Conservation (phyloP, 257 asterid genomes). For the Solanum pennellii region DNA sequence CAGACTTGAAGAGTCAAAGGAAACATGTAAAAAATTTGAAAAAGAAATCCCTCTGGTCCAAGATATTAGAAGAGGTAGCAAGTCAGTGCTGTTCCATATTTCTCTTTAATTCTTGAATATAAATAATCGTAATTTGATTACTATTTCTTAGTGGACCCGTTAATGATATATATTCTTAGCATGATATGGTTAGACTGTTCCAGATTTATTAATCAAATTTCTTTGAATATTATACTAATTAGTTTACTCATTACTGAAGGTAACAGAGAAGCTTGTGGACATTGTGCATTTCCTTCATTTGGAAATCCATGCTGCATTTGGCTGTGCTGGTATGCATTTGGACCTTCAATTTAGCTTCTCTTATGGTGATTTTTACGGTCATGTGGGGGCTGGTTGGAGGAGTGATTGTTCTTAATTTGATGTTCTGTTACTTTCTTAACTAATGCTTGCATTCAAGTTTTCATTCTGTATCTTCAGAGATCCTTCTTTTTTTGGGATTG, state of each 20-base stretch:
- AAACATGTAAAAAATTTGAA: conserved; percentile 73
- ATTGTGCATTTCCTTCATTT: conserved; percentile 72
- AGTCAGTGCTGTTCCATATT: not conserved
- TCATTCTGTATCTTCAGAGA: not conserved
- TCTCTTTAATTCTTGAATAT: not conserved
- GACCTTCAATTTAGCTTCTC: not conserved
- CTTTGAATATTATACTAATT: not conserved
- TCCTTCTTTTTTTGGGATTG: not conserved
- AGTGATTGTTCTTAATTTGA: not conserved
- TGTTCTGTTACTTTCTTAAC: not conserved
- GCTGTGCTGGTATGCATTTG: conserved; percentile 47
- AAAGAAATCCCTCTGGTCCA: conserved; percentile 89
- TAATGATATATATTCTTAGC: not conserved
- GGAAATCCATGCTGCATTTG: conserved; percentile 70
- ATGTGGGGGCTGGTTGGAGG: not conserved
- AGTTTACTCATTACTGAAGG: conserved; percentile 29
- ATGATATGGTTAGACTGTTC: not conserved
- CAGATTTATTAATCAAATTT: not conserved
- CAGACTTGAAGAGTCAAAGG: conserved; percentile 84
- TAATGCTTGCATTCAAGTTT: not conserved
- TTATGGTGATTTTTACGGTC: not conserved
- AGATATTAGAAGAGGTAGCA: conserved; percentile 86
- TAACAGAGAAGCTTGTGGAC: conserved; percentile 91
- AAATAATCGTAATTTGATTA: not conserved
- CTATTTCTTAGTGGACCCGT: not conserved